Base-by-base conservation (phyloP, 176 grass and related monocot genomes). In the Aechmea fasciata region DNA sequence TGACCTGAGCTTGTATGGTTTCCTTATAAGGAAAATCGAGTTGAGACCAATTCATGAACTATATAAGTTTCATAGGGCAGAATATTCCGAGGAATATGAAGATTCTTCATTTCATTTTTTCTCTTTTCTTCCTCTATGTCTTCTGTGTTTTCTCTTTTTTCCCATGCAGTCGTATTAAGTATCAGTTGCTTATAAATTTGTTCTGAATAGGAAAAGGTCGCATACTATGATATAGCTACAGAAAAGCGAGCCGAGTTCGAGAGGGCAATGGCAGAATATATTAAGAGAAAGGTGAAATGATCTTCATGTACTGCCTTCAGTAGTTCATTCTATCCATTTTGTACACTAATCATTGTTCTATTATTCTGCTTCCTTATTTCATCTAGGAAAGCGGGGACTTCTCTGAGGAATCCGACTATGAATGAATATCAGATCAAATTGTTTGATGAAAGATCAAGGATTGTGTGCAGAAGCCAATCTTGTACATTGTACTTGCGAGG, bases 201-300 rank as follows among this genome's bases (percentile, higher is more conserved):
- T 67, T 74, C 24, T 54, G 65, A 76, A 10, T 15, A 96, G 89
- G 86, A 96, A 80, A 96, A 87, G 68, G 89, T 96, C 59, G 73
- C 80, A 66, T 92, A 96, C 61, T 96, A 92, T 72, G 93, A 96
- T 73, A 82, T 87, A 75, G 93, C 93, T 50, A 96, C 89, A 0
- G 79, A 90, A 76, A 92, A 91, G 74, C 78, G 93, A 65, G 89
- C 89, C 1, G 89, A 89, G 47, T 92, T 90, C 79, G 93, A 96
- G 73, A 92, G 78, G 69, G 69, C 81, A n/a, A 72, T 87, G 81
- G 72, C 77, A 76, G 78, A 83, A 55, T 96, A 90, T 80, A 85
- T 81, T 9, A 92, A 96, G 93, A 90, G 80, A 87, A 85, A 81
- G 83, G 88, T 96, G 29, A 2, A 24, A 53, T 2, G 51, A 26